Evolutionary conservation across 306 rosid genomes (phyloP).

Genomic region (Macrotyloma uniflorum): DNA sequence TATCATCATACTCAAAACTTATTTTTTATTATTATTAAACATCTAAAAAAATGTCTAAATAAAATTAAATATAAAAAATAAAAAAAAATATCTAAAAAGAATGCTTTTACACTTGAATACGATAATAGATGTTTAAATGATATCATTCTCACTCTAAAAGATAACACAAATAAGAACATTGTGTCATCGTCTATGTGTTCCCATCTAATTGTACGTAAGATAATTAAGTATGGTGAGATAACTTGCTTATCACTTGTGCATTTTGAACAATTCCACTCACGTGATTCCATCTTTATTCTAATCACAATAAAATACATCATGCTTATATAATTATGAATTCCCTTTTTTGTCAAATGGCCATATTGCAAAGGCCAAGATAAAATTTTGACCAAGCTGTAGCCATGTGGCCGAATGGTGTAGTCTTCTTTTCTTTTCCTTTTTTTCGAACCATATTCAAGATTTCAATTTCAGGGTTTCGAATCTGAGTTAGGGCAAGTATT

Average conservation of each 20-base stretch:
- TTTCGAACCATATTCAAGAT: not conserved
- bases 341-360: slow-evolving; percentile 3
- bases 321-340: not conserved
- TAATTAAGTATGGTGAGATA: not conserved
- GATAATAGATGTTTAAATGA: too few relatives aligned
- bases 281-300: not conserved
- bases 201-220: not conserved
- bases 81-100: too few relatives aligned
- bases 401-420: not conserved
- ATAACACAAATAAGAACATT: too few relatives aligned
- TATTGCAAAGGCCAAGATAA: not conserved
- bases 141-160: too few relatives aligned
- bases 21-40: too few relatives aligned
- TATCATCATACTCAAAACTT: too few relatives aligned
- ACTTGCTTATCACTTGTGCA: not conserved
- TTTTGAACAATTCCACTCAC: slow-evolving; percentile 30
- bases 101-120: too few relatives aligned
- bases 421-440: not conserved
- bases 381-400: not conserved
- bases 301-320: not conserved
- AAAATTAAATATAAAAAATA: too few relatives aligned
- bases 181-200: not conserved
- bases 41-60: too few relatives aligned
- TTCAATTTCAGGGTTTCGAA: not conserved
- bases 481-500: not conserved